Percentiles rank a stretch among this genome's conserved stretches.
These are phyloP conservation scores for Toxoplasma gondii DNA, from an alignment of 169 alveolate genomes.

Conservation along the genomic window DNA sequence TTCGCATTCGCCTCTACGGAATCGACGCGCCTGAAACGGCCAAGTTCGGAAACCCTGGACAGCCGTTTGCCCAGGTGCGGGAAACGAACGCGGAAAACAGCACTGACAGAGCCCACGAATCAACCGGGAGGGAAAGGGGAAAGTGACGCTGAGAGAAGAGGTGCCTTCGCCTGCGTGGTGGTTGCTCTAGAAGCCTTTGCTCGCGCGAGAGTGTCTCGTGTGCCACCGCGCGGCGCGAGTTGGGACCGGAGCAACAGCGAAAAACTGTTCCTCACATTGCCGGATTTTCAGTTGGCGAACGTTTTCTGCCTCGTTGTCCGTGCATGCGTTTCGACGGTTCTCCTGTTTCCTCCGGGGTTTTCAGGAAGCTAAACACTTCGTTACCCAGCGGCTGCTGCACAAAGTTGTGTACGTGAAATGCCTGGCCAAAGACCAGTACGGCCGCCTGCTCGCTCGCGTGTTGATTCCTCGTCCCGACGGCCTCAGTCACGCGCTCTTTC, in stretches of 20 bases:
- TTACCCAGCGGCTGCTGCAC: constrained; percentile 9
- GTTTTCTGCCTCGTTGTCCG: not conserved
- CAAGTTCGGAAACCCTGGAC: constrained; percentile 56
- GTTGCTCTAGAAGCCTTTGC: not conserved
- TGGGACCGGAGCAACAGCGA: too few relatives aligned
- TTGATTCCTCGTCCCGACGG: constrained; percentile 36
- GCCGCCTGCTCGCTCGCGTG: constrained; percentile 44
- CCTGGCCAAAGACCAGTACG: constrained; percentile 54
- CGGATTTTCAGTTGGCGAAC: too few relatives aligned
- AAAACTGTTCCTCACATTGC: too few relatives aligned
- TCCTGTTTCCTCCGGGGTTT: too few relatives aligned
- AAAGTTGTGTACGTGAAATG: constrained; percentile 25
- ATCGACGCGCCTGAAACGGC: constrained; percentile 64
- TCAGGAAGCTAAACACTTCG: constrained; percentile 46
- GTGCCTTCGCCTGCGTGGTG: not conserved
- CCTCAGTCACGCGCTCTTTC: not conserved
- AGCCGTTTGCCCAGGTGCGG: constrained; percentile 52
- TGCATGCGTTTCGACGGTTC: not conserved
- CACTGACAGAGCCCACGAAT: not conserved
- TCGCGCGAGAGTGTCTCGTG: not conserved
- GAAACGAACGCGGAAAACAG: not conserved
- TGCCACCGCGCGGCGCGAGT: too few relatives aligned
- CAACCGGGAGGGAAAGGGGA: not conserved
- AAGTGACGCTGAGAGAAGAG: not conserved
- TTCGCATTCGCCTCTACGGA: constrained; percentile 52